Base-by-base conservation (phyloP, 1,139 yeast species). In the Taiozyma sp. region DNA sequence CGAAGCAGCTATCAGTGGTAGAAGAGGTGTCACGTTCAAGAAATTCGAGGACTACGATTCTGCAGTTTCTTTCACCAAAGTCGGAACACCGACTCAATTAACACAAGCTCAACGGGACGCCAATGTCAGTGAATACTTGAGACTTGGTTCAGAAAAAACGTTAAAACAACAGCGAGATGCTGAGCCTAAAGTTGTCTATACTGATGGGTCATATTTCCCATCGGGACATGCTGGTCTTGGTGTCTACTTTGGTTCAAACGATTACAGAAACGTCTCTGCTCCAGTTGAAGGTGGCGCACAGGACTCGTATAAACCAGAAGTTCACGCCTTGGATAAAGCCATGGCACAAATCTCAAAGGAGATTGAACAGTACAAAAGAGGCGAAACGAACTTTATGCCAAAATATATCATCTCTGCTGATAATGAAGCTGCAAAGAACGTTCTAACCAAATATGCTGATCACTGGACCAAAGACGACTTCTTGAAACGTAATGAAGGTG, bases 241-340 rank as follows among this genome's bases (percentile, higher is more conserved):
- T 19, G 88, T 86, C 0, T 88, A 71, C 64, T 89, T 78, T 64
- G 92, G 90, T 0, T 67, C 62, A 0, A 65, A 66, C 23, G 87
- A 85, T 62, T 54, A 71, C 3, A 70, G 84, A 44, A 86, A 87
- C 64, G 70, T 74, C 4, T 73, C 82, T 1, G 79, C 72, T 29
- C 80, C 83, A 0, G 70, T 84, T 36, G 49, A 49, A 2, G 71
- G 70, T 2, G 70, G 69, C 2, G 68, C 67, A 8, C 88, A 84
- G 43, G 90, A 96, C 0, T 92, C 90, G 62, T 92, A 87, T 60
- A 71, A 91, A 45, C 96, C 96, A 2, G 97, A 92, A 66, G 73
- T 91, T 23, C 65, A 71, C 22, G 97, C 96, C 0, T 73, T 87
- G 27, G 65, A 69, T 8, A 74, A 74, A 45, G 95, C 95, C 0